phyloP scores from a whole-genome alignment of 169 alveolate genomes.

The Plasmodium vivax region DNA sequence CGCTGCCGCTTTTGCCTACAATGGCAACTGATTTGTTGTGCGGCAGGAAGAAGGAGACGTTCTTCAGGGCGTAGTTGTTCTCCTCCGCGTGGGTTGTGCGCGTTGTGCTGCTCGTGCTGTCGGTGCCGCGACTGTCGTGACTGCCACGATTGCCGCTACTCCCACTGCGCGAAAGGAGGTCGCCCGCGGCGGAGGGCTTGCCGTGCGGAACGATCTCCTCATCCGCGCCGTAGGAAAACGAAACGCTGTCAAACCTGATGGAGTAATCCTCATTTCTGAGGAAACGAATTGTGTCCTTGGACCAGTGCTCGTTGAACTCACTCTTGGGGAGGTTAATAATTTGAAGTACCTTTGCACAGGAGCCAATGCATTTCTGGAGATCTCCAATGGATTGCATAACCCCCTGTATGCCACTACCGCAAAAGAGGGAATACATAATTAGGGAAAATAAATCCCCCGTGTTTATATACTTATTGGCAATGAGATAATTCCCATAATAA shows the following conservation, averaged over 20 bases:
- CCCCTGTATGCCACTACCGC: conserved; percentile 81
- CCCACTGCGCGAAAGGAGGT: background rate
- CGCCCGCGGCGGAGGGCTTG: background rate
- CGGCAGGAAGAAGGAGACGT: conserved; percentile 46
- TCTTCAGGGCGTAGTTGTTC: conserved; percentile 32
- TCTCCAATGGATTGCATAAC: conserved; percentile 76
- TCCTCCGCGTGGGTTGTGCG: background rate
- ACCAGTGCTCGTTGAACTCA: conserved; percentile 42
- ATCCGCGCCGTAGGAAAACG: conserved; percentile 25
- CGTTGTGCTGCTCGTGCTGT: background rate
- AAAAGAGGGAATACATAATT: conserved; percentile 78
- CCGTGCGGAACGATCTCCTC: background rate
- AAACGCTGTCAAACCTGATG: conserved; percentile 40
- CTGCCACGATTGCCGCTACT: background rate
- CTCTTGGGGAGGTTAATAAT: conserved; percentile 45
- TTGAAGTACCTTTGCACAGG: conserved; percentile 73
- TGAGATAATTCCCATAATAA: conserved; percentile 69
- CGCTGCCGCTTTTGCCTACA: conserved; percentile 95
- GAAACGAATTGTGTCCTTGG: conserved; percentile 18
- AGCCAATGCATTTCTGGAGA: conserved; percentile 78
- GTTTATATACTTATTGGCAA: conserved; percentile 68
- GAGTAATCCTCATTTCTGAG: conserved; percentile 22
- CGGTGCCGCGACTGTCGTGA: background rate
- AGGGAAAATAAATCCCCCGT: conserved; percentile 83
- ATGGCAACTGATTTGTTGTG: conserved; percentile 89